phyloP scores from a whole-genome alignment of 495 filamentous ascomycete genomes.

The Parachaetomium inaequale region DNA sequence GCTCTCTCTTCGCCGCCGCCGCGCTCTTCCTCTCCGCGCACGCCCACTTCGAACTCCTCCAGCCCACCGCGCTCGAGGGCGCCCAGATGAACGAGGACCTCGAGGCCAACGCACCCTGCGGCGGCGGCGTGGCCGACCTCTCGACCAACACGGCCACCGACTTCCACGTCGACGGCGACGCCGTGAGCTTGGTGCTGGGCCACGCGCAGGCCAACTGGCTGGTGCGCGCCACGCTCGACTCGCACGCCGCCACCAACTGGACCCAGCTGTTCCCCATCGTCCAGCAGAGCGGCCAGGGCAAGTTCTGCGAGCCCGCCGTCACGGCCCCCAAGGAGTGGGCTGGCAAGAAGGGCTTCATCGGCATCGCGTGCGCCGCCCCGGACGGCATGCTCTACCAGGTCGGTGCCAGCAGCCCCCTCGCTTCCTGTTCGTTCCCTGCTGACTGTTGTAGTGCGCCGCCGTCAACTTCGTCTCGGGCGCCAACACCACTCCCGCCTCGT shows the following conservation, averaged over 20 bases:
- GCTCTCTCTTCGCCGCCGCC: slow-evolving; percentile 22
- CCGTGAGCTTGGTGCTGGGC: slow-evolving; percentile 36
- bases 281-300: slow-evolving; percentile 44
- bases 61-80: slow-evolving; percentile 44
- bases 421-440: not conserved
- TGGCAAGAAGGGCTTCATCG: slow-evolving; percentile 48
- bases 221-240: slow-evolving; percentile 49
- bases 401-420: slow-evolving; percentile 5
- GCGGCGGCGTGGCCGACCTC: slow-evolving; percentile 43
- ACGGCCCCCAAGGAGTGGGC: slow-evolving; percentile 41
- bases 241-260: slow-evolving; percentile 45
- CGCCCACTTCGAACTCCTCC: slow-evolving; percentile 48
- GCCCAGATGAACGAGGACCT: slow-evolving; percentile 37
- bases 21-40: slow-evolving; percentile 36
- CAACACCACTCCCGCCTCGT: slow-evolving; percentile 24
- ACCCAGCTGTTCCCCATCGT: slow-evolving; percentile 45
- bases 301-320: slow-evolving; percentile 42
- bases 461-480: slow-evolving; percentile 50
- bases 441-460: slow-evolving; percentile 43
- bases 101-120: slow-evolving; percentile 44
- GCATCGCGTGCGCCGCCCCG: slow-evolving; percentile 39
- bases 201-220: slow-evolving; percentile 49
- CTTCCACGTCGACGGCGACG: slow-evolving; percentile 52
- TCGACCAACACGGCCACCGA: slow-evolving; percentile 35
- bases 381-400: slow-evolving; percentile 54